Percentiles rank a stretch among this genome's conserved stretches.
Evolutionary conservation across 495 filamentous ascomycete genomes (phyloP).

Genomic region (Aspergillus kassunensis): DNA sequence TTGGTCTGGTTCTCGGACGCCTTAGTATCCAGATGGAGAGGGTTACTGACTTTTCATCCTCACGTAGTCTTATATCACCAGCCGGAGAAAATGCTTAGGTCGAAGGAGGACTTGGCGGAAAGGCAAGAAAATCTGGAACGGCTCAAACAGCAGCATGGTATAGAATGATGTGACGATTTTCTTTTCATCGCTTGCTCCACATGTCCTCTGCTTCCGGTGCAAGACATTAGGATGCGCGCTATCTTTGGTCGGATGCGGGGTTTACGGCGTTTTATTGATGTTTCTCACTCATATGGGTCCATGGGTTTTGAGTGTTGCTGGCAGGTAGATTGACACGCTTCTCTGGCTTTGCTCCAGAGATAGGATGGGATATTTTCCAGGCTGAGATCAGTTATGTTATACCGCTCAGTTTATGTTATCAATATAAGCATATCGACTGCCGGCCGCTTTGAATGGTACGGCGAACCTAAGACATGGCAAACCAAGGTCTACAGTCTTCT

Average conservation of each 20-base stretch:
- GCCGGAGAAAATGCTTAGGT: slow-evolving; percentile 91
- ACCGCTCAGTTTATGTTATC: slow-evolving; percentile 20
- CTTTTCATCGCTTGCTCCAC: slow-evolving; percentile 31
- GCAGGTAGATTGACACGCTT: slow-evolving; percentile 21
- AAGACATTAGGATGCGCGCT: slow-evolving; percentile 37
- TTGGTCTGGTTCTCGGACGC: neutral
- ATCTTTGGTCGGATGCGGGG: slow-evolving; percentile 43
- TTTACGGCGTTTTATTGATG: slow-evolving; percentile 41
- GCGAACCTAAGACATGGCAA: slow-evolving; percentile 18
- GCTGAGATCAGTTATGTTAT: slow-evolving; percentile 18
- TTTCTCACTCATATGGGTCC: slow-evolving; percentile 26
- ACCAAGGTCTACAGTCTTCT: too few relatives aligned
- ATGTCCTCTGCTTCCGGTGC: slow-evolving; percentile 30
- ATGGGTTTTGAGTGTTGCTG: slow-evolving; percentile 26
- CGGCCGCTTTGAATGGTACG: slow-evolving; percentile 17
- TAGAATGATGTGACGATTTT: slow-evolving; percentile 69
- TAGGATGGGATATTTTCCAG: slow-evolving; percentile 23
- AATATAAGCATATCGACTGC: slow-evolving; percentile 26
- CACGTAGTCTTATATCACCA: slow-evolving; percentile 89
- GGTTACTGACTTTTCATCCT: slow-evolving; percentile 14
- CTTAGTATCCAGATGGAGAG: neutral
- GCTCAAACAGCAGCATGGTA: slow-evolving; percentile 95
- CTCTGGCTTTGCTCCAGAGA: slow-evolving; percentile 17
- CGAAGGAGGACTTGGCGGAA: slow-evolving; percentile 90
- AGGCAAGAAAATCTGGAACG: slow-evolving; percentile 96